These are phyloP conservation scores for Pichia pseudocactophila DNA, from an alignment of 805 yeast species.

Conservation along the genomic window DNA sequence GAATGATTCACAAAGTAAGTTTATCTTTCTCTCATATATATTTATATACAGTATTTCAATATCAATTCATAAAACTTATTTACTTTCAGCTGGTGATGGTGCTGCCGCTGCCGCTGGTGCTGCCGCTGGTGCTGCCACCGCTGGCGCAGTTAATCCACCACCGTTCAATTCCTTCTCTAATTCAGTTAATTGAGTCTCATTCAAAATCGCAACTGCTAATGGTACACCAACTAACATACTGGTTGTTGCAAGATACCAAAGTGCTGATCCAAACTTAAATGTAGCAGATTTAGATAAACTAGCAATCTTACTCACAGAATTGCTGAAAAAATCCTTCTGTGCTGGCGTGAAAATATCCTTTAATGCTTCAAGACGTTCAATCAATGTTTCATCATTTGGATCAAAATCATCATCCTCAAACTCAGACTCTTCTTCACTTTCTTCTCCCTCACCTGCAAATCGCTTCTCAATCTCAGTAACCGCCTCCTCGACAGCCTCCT, in stretches of 20 bases:
- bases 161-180: constrained; percentile 75
- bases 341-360: constrained; percentile 87
- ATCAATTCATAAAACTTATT: no score
- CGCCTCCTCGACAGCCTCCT: constrained; percentile 28
- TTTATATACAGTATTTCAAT: constrained; percentile 6
- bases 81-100: constrained; percentile 10
- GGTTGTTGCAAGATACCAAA: constrained; percentile 83
- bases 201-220: constrained; percentile 75
- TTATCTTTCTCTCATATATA: neutral
- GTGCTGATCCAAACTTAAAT: constrained; percentile 58
- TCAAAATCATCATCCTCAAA: constrained; percentile 70
- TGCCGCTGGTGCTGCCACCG: constrained; percentile 10
- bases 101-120: constrained; percentile 11
- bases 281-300: constrained; percentile 39
- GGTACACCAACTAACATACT: constrained; percentile 89
- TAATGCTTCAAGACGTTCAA: constrained; percentile 84
- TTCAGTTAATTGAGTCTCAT: constrained; percentile 90
- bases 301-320: constrained; percentile 24
- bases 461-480: constrained; percentile 28
- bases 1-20: neutral
- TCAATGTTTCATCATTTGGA: constrained; percentile 65
- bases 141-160: constrained; percentile 11
- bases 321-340: constrained; percentile 48
- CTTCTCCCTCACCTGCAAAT: constrained; percentile 26
- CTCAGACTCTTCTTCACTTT: constrained; percentile 37